These are phyloP conservation scores for Tremella yokohamensis DNA, from an alignment of 768 basidiomycete species.

Conservation along the genomic window DNA sequence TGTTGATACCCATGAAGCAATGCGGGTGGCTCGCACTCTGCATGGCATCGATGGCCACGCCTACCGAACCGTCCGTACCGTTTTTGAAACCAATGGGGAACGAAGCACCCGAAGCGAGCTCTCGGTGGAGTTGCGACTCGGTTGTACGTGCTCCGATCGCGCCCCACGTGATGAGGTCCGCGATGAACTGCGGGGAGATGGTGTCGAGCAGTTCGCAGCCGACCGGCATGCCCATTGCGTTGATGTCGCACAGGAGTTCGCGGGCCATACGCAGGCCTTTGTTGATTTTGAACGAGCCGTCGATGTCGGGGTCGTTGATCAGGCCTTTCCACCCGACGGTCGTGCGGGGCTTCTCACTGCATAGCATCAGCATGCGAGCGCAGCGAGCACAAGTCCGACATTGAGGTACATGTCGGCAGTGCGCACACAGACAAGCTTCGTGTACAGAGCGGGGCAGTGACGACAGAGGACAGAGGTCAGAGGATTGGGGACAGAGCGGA, in stretches of 20 bases:
- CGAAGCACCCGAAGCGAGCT: slow-evolving; percentile 89
- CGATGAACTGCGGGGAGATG: slow-evolving; percentile 78
- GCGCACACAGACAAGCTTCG: too few species aligned
- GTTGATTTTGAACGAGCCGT: slow-evolving; percentile 94
- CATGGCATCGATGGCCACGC: slow-evolving; percentile 96
- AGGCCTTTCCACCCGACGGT: slow-evolving; percentile 92
- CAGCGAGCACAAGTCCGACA: too few species aligned
- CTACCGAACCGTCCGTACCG: slow-evolving; percentile 85
- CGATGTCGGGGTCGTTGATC: slow-evolving; percentile 81
- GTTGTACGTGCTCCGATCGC: slow-evolving; percentile 97
- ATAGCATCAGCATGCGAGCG: background rate
- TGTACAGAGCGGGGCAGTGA: too few species aligned
- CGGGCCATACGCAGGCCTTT: slow-evolving; percentile 86
- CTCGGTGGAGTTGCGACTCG: slow-evolving; percentile 93
- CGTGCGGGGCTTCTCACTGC: slow-evolving; percentile 80
- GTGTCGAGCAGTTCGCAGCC: slow-evolving; percentile 88
- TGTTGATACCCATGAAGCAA: slow-evolving; percentile 78
- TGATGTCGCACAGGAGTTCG: slow-evolving; percentile 85
- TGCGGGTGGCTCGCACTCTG: slow-evolving; percentile 84
- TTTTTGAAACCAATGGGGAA: slow-evolving; percentile 99
- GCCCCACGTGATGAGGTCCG: slow-evolving; percentile 90
- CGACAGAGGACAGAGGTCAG: too few species aligned
- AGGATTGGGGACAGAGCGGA: too few species aligned
- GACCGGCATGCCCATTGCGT: slow-evolving; percentile 81
- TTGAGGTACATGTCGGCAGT: too few species aligned